phyloP scores from a whole-genome alignment of 2,329 filamentous ascomycete genomes.

The Fusarium nurragi region DNA sequence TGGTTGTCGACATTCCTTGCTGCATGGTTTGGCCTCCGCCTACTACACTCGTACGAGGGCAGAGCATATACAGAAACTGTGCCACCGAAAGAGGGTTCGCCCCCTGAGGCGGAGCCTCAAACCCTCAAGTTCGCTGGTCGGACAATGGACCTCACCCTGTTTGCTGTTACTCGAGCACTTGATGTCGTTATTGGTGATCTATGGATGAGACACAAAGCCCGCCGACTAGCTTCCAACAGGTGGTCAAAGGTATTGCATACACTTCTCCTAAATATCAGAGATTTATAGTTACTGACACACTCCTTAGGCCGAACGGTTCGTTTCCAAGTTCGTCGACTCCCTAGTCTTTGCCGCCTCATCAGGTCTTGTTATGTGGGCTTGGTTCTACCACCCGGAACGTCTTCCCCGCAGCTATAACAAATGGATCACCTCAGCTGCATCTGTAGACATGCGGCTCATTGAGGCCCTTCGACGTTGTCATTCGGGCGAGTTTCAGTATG shows the following conservation, averaged over 20 bases:
- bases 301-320: conserved; percentile 46
- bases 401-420: conserved; percentile 79
- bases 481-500: conserved; percentile 73
- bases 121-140: conserved; percentile 66
- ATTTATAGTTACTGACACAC: conserved; percentile 22
- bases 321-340: conserved; percentile 65
- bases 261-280: neutral
- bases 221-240: conserved; percentile 55
- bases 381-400: conserved; percentile 78
- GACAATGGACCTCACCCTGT: conserved; percentile 85
- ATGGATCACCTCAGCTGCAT: conserved; percentile 82
- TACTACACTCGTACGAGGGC: conserved; percentile 66
- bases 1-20: conserved; percentile 68
- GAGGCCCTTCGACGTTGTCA: conserved; percentile 75
- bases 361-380: conserved; percentile 86
- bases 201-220: conserved; percentile 64
- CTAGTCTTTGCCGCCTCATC: conserved; percentile 76
- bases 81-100: conserved; percentile 43
- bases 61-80: conserved; percentile 54
- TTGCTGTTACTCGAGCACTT: conserved; percentile 75
- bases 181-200: conserved; percentile 74
- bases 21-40: conserved; percentile 64
- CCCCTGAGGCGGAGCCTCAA: conserved; percentile 41
- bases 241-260: conserved; percentile 57
- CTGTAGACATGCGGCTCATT: conserved; percentile 78